These are phyloP conservation scores for Eucalyptus camaldulensis DNA, from an alignment of 345 rosid species.

Conservation along the genomic window DNA sequence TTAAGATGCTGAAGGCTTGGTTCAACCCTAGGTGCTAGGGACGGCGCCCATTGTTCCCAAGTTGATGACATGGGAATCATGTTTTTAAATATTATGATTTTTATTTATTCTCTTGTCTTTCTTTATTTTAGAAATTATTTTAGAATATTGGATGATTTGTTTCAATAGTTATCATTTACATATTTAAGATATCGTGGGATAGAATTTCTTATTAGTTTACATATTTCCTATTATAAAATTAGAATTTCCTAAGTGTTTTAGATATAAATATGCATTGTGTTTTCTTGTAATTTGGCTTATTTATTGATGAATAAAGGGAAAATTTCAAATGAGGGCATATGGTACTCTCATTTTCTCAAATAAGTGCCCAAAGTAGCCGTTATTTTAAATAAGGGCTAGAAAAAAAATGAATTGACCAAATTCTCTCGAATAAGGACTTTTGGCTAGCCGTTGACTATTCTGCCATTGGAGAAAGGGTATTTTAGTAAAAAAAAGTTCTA, in stretches of 20 bases:
- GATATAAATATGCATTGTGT: not conserved
- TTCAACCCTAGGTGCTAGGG: not conserved
- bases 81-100: not conserved
- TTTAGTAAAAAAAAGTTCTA: too few relatives aligned
- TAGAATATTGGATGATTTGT: not conserved
- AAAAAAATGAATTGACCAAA: too few relatives aligned
- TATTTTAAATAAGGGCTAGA: too few relatives aligned
- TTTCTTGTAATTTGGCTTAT: not conserved
- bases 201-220: not conserved
- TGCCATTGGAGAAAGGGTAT: too few relatives aligned
- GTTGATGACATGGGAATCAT: not conserved
- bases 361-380: fast-evolving
- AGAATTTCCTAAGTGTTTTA: not conserved
- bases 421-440: too few relatives aligned
- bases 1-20: not conserved
- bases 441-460: fast-evolving
- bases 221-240: not conserved
- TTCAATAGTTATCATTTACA: not conserved
- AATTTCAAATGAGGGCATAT: too few relatives aligned
- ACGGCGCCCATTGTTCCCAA: fast-evolving
- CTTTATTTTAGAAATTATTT: not conserved
- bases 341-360: fast-evolving
- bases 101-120: not conserved
- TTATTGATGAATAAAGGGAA: too few relatives aligned
- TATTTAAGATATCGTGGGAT: not conserved